These are phyloP conservation scores for Globisporangium ultimum DNA, from an alignment of 352 stramenopile species.

Conservation along the genomic window DNA sequence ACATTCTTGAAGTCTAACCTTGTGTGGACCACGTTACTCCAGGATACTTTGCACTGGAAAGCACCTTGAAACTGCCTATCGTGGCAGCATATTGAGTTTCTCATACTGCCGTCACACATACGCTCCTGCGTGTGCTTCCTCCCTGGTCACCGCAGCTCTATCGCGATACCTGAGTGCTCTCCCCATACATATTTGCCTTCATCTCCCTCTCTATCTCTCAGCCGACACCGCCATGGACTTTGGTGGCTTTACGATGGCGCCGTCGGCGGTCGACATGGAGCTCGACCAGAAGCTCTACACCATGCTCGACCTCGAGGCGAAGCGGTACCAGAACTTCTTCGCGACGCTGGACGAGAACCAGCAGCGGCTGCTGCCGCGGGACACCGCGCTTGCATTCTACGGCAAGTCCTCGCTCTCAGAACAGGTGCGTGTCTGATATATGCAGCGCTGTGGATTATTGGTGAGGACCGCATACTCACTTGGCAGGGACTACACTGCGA, in stretches of 20 bases:
- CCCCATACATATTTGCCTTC: no score
- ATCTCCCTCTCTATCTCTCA: background rate
- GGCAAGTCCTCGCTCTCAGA: constrained; percentile 51
- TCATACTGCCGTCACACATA: no score
- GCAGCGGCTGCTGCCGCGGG: constrained; percentile 16
- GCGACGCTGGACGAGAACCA: constrained; percentile 31
- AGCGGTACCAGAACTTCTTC: constrained; percentile 63
- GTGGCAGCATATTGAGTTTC: no score
- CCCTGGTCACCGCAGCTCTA: no score
- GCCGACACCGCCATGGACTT: constrained; percentile 10
- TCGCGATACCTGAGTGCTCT: no score
- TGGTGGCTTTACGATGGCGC: constrained; percentile 13
- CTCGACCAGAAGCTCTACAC: constrained; percentile 41
- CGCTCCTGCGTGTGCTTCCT: no score
- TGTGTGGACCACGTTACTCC: background rate
- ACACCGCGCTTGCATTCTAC: constrained; percentile 49
- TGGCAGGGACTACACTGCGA: no score
- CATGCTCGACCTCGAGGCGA: constrained; percentile 60
- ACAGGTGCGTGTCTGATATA: constrained; percentile 12
- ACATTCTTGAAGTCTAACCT: background rate
- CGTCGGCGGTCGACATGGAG: constrained; percentile 7
- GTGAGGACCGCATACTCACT: no score
- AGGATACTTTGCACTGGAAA: background rate
- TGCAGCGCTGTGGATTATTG: background rate
- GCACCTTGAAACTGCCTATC: no score